phyloP scores from a whole-genome alignment of 257 asterid genomes.

The Nicotiana tomentosiformis region DNA sequence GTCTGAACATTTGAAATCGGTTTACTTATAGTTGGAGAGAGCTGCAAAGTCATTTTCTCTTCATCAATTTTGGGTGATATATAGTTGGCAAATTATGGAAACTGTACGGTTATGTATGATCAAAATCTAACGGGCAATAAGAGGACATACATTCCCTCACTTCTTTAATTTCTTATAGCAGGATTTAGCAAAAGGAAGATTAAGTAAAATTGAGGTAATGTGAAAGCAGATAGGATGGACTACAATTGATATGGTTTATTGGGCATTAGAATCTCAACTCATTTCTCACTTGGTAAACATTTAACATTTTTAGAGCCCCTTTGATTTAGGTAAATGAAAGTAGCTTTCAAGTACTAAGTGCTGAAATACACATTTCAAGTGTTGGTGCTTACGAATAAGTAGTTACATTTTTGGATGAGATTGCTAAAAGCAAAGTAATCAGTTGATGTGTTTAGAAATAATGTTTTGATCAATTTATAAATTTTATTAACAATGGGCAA shows the following conservation, averaged over 20 bases:
- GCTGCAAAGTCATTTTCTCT: not conserved
- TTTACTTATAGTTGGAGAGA: not conserved
- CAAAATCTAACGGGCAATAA: not conserved
- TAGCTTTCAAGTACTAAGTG: not conserved
- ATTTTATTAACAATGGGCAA: too few relatives aligned
- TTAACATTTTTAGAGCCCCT: not conserved
- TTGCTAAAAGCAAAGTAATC: not conserved
- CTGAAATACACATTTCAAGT: not conserved
- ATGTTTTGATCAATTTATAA: too few relatives aligned
- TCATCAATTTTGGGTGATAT: not conserved
- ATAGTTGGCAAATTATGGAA: not conserved
- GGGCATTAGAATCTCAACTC: not conserved
- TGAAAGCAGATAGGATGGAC: not conserved
- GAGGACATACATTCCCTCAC: not conserved
- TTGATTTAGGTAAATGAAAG: not conserved
- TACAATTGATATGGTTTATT: not conserved
- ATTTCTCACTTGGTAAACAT: not conserved
- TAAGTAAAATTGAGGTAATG: not conserved
- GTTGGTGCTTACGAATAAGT: not conserved
- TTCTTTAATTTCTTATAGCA: not conserved
- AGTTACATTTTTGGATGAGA: not conserved
- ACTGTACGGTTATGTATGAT: not conserved
- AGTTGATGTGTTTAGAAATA: not conserved
- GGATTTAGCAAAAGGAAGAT: not conserved
- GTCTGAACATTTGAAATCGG: not conserved